Evolutionary conservation across 805 yeast species (phyloP), one percentile per base, ranked within the genome.

Genomic region (Kazachstania viticola): DNA sequence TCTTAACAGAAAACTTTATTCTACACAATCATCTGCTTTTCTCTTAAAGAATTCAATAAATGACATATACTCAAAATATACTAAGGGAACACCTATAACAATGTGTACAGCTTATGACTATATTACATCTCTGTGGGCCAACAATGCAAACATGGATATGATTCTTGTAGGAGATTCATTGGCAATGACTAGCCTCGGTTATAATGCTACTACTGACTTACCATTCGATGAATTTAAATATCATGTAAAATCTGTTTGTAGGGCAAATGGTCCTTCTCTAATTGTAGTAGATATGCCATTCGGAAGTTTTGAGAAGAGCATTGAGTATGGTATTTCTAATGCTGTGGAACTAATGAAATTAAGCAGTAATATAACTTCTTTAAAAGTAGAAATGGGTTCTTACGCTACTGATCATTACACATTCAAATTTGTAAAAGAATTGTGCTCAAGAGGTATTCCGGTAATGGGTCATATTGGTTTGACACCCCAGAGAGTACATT

Each of bases 401-500:
- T 32, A 38, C 19, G 29, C 37, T 1, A 37, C 27, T n/a, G 57
- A 49, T 25, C 75, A 71, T 34, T 68, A 67, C 34, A 53, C 73
- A 3, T 60, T 67, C 2, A 58, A 60, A 3, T 70, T 78, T 1
- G 69, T 91, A 8, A 46, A 55, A 35, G 67, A 66, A 37, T 56
- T 88, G 14, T 65, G 75, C 1, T 51, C 65, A 4, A 62, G 77
- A 13, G 97, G 97, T 1, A 75, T 88, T 8, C 94, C 96, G 0
- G 85, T 85, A 3, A 67, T 83, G 59, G 96, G 93, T 1, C 98
- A 88, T 54, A 72, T 83, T 19, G 98, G 98, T 0, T 61, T 88
- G 21, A 83, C 94, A 4, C 98, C 98, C 2, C 97, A 91, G 53
- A 69, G 82, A 27, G 75, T 75, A 39, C 73, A 82, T 40, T 51